Conservation (phyloP, 495 filamentous ascomycete genomes). For the Aspergillus nanangensis region DNA sequence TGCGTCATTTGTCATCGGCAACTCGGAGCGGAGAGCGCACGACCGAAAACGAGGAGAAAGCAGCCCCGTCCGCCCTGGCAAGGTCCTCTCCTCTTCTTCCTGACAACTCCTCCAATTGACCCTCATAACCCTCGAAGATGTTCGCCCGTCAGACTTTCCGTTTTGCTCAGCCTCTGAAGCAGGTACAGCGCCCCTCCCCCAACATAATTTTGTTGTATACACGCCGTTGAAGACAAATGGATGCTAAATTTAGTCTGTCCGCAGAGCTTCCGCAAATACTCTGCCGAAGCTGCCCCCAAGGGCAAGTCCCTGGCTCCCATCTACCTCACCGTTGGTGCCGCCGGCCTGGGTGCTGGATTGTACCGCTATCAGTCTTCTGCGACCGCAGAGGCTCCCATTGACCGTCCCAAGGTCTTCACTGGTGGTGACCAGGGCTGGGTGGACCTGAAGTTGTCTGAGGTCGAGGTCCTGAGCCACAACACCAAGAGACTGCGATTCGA, state of each 20-base stretch:
- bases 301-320: constrained; percentile 37
- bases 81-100: constrained; percentile 8
- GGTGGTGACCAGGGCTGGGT: constrained; percentile 87
- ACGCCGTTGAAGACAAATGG: background rate
- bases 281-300: constrained; percentile 40
- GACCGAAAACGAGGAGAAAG: constrained; percentile 5
- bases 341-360: constrained; percentile 38
- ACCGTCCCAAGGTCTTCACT: constrained; percentile 55
- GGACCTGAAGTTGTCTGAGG: constrained; percentile 70
- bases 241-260: constrained; percentile 3
- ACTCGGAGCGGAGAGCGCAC: constrained; percentile 6
- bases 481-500: constrained; percentile 83
- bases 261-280: constrained; percentile 50
- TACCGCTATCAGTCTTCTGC: constrained; percentile 38
- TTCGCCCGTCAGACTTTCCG: constrained; percentile 47
- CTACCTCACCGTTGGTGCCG: constrained; percentile 36
- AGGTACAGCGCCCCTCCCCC: constrained; percentile 26
- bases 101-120: background rate
- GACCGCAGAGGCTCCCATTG: constrained; percentile 29
- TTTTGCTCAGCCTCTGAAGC: constrained; percentile 43
- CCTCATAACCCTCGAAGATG: constrained; percentile 30
- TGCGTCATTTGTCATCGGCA: constrained; percentile 18
- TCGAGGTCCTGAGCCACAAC: constrained; percentile 78
- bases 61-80: constrained; percentile 20
- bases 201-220: no score